phyloP scores from a whole-genome alignment of 1,284 basidiomycete species.

The Apiotrichum montevideense region DNA sequence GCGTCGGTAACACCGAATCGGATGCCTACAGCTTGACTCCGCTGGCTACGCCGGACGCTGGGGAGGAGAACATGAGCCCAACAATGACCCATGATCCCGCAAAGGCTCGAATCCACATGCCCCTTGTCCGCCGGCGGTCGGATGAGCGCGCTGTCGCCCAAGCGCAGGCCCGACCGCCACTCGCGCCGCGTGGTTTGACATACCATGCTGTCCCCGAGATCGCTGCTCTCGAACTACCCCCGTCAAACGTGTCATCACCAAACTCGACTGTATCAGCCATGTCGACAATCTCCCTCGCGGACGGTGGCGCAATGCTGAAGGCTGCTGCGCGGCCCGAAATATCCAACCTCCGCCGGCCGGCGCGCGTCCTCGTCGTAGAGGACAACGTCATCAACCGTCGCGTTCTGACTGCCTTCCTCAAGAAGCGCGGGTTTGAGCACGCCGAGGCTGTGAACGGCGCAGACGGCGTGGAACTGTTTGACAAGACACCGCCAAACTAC shows the following conservation, averaged over 20 bases:
- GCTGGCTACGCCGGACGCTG: too few species aligned
- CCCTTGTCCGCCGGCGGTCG: conserved; percentile 36
- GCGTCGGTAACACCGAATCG: not conserved
- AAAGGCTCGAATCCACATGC: not conserved
- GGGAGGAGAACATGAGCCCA: too few species aligned
- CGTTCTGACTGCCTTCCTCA: conserved; percentile 69
- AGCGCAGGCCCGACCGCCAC: conserved; percentile 25
- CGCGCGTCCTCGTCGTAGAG: conserved; percentile 71
- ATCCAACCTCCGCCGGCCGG: conserved; percentile 36
- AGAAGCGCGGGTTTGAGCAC: conserved; percentile 61
- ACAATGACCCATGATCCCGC: too few species aligned
- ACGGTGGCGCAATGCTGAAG: conserved; percentile 51
- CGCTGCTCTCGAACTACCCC: not conserved
- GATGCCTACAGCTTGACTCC: too few species aligned
- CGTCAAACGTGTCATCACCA: conserved; percentile 28
- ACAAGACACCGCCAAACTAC: conserved; percentile 55
- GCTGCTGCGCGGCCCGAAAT: conserved; percentile 27
- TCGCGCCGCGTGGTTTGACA: conserved; percentile 39
- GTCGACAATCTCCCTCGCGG: conserved; percentile 48
- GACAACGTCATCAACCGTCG: conserved; percentile 60
- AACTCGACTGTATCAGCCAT: conserved; percentile 31
- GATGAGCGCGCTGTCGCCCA: conserved; percentile 35
- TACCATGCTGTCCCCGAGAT: conserved; percentile 25
- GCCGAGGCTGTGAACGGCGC: conserved; percentile 75
- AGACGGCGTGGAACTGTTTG: conserved; percentile 74